Evolutionary conservation across 768 basidiomycete species (phyloP).

Genomic region (Suillus discolor): DNA sequence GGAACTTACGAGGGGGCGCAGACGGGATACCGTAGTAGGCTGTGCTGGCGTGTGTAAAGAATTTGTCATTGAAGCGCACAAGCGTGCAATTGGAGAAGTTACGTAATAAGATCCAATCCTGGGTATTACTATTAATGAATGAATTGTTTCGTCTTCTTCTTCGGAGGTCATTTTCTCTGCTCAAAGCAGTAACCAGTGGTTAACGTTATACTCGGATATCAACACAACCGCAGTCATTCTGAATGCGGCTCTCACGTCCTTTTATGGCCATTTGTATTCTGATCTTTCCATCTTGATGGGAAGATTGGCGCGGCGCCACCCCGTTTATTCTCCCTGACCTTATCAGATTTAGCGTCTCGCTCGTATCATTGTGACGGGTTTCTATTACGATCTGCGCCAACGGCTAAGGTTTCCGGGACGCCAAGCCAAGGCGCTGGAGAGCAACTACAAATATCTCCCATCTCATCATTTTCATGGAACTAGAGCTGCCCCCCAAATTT

Average conservation of each 20-base stretch:
- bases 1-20: too few species aligned
- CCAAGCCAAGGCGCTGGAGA: constrained; percentile 22
- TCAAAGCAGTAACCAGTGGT: constrained; percentile 8
- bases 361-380: constrained; percentile 13
- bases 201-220: constrained; percentile 3
- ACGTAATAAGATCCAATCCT: too few species aligned
- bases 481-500: not conserved
- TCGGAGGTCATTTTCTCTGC: not conserved
- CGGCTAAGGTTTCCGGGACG: constrained; percentile 12
- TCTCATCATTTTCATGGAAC: constrained; percentile 9
- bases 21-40: not conserved
- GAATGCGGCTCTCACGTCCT: constrained; percentile 25
- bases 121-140: too few species aligned
- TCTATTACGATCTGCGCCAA: constrained; percentile 14
- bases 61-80: too few species aligned
- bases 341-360: constrained; percentile 17
- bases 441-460: constrained; percentile 31
- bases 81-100: too few species aligned
- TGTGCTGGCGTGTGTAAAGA: not conserved
- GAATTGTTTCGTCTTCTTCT: too few species aligned
- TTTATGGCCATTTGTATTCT: constrained; percentile 17
- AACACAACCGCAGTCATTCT: constrained; percentile 1
- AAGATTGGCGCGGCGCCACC: constrained; percentile 16
- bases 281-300: constrained; percentile 21
- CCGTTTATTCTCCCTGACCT: constrained; percentile 17